phyloP scores from a whole-genome alignment of 495 filamentous ascomycete genomes.

The Penicillium nucicola region DNA sequence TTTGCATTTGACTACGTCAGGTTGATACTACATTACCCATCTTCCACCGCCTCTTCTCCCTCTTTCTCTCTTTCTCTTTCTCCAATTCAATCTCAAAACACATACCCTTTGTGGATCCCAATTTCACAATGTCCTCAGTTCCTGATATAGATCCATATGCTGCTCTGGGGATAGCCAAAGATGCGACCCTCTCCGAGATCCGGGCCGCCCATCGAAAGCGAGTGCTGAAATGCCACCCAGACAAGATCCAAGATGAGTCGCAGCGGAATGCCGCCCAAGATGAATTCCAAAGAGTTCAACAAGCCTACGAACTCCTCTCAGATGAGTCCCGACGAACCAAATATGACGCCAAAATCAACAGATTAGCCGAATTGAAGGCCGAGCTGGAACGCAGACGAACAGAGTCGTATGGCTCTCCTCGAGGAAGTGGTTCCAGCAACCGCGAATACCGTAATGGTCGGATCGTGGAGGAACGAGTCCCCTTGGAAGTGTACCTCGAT shows the following conservation, averaged over 20 bases:
- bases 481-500: conserved; percentile 38
- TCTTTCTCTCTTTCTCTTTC: conserved; percentile 21
- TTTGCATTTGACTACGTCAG: conserved; percentile 18
- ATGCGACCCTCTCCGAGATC: conserved; percentile 71
- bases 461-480: conserved; percentile 46
- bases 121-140: conserved; percentile 53
- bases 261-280: conserved; percentile 66
- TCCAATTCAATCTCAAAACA: conserved; percentile 5
- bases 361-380: conserved; percentile 53
- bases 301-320: conserved; percentile 87
- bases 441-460: conserved; percentile 46
- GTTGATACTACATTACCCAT: conserved; percentile 9
- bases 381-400: conserved; percentile 42
- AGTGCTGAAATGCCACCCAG: conserved; percentile 89
- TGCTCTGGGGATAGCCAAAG: conserved; percentile 70
- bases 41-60: conserved; percentile 13
- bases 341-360: conserved; percentile 73
- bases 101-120: conserved; percentile 5
- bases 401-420: conserved; percentile 20
- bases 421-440: conserved; percentile 19
- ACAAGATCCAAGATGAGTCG: conserved; percentile 82
- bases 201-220: conserved; percentile 85
- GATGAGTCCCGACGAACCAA: conserved; percentile 66
- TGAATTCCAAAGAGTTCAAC: conserved; percentile 90
- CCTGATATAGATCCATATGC: conserved; percentile 82